These are phyloP conservation scores for Calonectria crousiana DNA, from an alignment of 2,329 filamentous ascomycete genomes.

Conservation along the genomic window DNA sequence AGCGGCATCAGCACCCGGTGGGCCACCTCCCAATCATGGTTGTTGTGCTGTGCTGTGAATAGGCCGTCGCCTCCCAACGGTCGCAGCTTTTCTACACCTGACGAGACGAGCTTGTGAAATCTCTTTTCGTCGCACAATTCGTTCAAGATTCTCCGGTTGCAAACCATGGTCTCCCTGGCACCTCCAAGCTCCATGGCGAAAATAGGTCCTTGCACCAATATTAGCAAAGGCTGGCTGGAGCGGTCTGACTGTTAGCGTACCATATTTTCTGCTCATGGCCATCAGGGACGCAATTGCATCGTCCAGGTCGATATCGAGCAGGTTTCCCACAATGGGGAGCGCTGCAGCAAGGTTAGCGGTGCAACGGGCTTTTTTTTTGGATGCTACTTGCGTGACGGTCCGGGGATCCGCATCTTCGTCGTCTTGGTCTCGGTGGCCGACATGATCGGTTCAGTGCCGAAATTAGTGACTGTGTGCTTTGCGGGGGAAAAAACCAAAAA, in stretches of 20 bases:
- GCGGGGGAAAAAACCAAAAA: neutral
- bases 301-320: neutral
- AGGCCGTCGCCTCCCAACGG: neutral
- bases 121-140: neutral
- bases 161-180: neutral
- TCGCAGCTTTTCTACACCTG: neutral
- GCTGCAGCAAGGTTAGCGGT: neutral
- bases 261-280: neutral
- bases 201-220: neutral
- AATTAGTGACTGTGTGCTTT: neutral
- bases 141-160: neutral
- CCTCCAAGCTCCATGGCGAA: neutral
- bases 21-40: neutral
- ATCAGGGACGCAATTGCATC: neutral
- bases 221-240: neutral
- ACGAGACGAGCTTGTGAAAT: neutral
- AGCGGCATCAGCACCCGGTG: neutral
- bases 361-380: neutral
- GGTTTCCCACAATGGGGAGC: neutral
- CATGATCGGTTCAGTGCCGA: neutral
- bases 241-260: neutral
- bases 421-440: neutral
- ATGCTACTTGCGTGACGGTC: neutral
- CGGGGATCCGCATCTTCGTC: neutral
- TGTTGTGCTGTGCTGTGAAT: constrained; percentile 3